Evolutionary conservation across 495 filamentous ascomycete species (phyloP).

Genomic region (Trichoderma asperelloides): DNA sequence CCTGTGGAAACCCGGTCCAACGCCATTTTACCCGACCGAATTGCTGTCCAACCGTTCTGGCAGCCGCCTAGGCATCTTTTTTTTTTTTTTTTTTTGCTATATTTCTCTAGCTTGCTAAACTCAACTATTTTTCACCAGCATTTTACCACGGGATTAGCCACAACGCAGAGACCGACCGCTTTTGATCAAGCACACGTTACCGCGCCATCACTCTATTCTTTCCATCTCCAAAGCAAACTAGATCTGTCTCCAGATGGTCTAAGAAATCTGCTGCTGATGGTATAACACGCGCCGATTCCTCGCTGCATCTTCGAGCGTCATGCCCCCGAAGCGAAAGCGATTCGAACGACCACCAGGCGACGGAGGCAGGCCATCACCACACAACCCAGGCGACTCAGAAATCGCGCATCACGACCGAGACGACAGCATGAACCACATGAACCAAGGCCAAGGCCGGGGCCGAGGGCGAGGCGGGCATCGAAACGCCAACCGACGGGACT

Average conservation of each 20-base stretch:
- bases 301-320: constrained; percentile 20
- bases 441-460: constrained; percentile 26
- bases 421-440: constrained; percentile 15
- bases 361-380: constrained; percentile 39
- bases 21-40: background rate
- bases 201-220: background rate
- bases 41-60: background rate
- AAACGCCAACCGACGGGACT: constrained; percentile 35
- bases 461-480: constrained; percentile 30
- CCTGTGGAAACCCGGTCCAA: background rate
- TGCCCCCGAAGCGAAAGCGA: constrained; percentile 48
- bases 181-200: background rate
- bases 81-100: background rate
- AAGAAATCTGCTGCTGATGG: background rate
- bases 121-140: background rate
- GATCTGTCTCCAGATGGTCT: background rate
- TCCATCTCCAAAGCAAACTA: background rate
- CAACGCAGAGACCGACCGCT: background rate
- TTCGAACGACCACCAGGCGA: constrained; percentile 37
- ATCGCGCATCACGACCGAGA: constrained; percentile 43
- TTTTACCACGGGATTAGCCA: background rate
- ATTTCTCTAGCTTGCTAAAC: background rate
- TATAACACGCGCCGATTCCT: constrained; percentile 4
- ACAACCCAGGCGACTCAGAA: constrained; percentile 39
- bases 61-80: background rate